Percentiles rank a stretch among this genome's conserved stretches.
phyloP scores from a whole-genome alignment of 2,329 filamentous ascomycete genomes.

The Gnomoniopsis smithogilvyi region DNA sequence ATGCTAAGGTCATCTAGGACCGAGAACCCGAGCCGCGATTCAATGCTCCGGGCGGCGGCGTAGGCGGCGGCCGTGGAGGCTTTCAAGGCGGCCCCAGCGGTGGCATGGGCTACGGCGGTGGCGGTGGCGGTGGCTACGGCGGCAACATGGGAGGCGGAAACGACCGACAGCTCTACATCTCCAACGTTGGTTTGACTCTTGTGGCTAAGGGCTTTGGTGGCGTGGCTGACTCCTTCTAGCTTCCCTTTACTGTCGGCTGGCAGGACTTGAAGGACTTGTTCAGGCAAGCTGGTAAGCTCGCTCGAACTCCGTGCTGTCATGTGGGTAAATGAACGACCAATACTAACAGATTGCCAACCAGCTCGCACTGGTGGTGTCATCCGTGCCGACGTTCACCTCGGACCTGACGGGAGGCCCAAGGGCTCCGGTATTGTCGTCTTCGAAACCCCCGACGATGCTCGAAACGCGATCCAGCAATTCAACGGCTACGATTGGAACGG shows the following conservation, averaged over 20 bases:
- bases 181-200: slow-evolving; percentile 75
- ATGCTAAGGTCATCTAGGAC: slow-evolving; percentile 56
- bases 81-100: slow-evolving; percentile 42
- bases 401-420: slow-evolving; percentile 89
- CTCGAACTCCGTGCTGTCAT: slow-evolving; percentile 3
- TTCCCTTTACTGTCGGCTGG: slow-evolving; percentile 97
- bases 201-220: neutral
- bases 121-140: slow-evolving; percentile 55
- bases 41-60: slow-evolving; percentile 62
- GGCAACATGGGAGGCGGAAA: slow-evolving; percentile 53
- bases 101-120: slow-evolving; percentile 33
- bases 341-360: slow-evolving; percentile 3
- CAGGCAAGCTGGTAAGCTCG: slow-evolving; percentile 85
- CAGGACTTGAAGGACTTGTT: slow-evolving; percentile 99
- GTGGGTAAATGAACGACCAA: neutral
- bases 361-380: slow-evolving; percentile 74
- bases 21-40: slow-evolving; percentile 98
- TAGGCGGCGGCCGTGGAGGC: slow-evolving; percentile 57
- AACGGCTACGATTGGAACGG: slow-evolving; percentile 99
- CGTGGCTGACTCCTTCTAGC: slow-evolving; percentile 52
- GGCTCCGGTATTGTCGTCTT: slow-evolving; percentile 97
- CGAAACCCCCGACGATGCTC: slow-evolving; percentile 87
- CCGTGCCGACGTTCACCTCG: slow-evolving; percentile 90
- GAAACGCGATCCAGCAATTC: slow-evolving; percentile 94
- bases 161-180: slow-evolving; percentile 91